These are phyloP conservation scores for Euphorbia pulcherrima DNA, from an alignment of 345 rosid species.

Conservation along the genomic window DNA sequence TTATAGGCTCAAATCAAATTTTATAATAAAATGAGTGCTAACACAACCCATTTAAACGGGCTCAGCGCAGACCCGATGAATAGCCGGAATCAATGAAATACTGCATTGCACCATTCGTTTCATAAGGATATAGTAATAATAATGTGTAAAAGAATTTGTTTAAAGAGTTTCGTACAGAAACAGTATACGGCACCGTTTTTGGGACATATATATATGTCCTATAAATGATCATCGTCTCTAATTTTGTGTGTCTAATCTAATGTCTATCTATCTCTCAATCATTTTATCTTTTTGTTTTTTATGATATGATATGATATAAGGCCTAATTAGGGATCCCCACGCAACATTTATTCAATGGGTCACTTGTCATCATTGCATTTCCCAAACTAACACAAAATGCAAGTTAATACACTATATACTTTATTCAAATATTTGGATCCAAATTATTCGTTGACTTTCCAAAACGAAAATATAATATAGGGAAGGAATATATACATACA, in stretches of 20 bases:
- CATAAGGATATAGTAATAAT: neutral
- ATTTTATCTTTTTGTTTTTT: no score
- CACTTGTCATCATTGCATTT: neutral
- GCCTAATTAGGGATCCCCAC: neutral
- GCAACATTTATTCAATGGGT: neutral
- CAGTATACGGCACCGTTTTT: neutral
- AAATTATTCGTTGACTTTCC: no score
- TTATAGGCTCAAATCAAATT: no score
- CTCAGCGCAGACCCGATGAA: no score
- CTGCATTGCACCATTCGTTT: neutral
- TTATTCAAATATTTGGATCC: no score
- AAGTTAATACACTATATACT: no score
- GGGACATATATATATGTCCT: neutral
- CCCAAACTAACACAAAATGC: neutral
- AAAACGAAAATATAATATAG: no score
- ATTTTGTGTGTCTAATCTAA: neutral
- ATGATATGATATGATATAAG: neutral
- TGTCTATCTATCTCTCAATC: neutral
- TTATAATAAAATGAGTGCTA: no score
- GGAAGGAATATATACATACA: no score
- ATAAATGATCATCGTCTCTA: neutral
- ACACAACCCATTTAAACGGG: no score
- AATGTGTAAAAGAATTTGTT: neutral
- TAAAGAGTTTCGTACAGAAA: neutral
- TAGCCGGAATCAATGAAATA: no score